Evolutionary conservation across 75 land plant genomes (phyloP).

Genomic region (Azolla pinnata): DNA sequence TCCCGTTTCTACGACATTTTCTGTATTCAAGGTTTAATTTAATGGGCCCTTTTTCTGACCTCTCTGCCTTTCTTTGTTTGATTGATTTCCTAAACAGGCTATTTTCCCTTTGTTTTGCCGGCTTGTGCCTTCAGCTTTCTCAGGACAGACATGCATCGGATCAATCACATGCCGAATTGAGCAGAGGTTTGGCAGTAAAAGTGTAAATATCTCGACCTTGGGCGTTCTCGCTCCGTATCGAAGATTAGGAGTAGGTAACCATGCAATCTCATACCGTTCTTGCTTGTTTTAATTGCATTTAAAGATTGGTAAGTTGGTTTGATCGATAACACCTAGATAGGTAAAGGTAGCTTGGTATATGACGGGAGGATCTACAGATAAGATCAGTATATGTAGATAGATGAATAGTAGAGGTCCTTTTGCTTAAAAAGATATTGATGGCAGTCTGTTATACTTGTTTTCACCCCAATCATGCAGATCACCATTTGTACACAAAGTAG

Average conservation of each 20-base stretch:
- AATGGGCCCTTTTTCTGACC: not conserved
- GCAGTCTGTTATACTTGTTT: no score
- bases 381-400: no score
- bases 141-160: constrained; percentile 9
- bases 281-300: no score
- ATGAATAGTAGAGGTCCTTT: no score
- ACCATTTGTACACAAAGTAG: no score
- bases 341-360: no score
- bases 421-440: no score
- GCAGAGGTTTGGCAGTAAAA: not conserved
- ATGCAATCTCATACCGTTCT: no score
- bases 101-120: not conserved
- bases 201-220: constrained; percentile 6
- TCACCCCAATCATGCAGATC: no score
- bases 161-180: constrained; percentile 9
- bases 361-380: no score
- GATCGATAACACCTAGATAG: no score
- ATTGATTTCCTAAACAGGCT: not conserved
- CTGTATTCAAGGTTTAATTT: not conserved
- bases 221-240: constrained; percentile 18
- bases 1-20: not conserved
- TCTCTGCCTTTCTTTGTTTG: not conserved
- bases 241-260: constrained; percentile 8
- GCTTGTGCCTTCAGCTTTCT: constrained; percentile 6
- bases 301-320: no score